Evolutionary conservation across 352 stramenopile species (phyloP).

Genomic region (Blastocystis sp.): DNA sequence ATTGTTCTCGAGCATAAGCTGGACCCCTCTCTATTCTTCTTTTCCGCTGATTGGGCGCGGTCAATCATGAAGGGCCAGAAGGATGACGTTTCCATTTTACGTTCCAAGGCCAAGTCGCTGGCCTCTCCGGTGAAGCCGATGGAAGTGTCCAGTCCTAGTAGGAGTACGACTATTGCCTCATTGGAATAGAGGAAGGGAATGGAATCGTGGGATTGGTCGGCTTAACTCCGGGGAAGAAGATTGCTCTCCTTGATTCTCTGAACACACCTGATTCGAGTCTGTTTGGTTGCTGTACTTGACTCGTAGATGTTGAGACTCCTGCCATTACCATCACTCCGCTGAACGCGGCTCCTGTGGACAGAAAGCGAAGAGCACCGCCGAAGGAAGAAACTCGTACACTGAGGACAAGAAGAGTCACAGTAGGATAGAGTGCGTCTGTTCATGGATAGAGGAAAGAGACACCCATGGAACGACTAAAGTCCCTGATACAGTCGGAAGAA

Average conservation of each 20-base stretch:
- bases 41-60: neutral
- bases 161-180: too few relatives aligned
- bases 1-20: conserved; percentile 26
- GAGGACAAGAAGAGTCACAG: neutral
- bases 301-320: too few relatives aligned
- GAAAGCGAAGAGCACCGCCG: conserved; percentile 1
- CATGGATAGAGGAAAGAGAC: neutral
- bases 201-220: too few relatives aligned
- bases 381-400: neutral
- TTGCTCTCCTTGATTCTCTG: too few relatives aligned
- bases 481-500: neutral
- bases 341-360: neutral
- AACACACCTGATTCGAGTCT: too few relatives aligned
- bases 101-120: neutral
- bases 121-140: too few relatives aligned
- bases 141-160: too few relatives aligned
- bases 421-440: neutral
- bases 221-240: too few relatives aligned
- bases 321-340: neutral
- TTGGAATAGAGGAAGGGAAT: too few relatives aligned
- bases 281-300: too few relatives aligned
- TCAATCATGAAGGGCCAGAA: conserved; percentile 7
- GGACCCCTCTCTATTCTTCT: conserved; percentile 26
- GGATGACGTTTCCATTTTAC: conserved; percentile 38
- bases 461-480: neutral